Conservation (phyloP, 1,139 yeast genomes). For the Yamadazyma membranifaciens region DNA sequence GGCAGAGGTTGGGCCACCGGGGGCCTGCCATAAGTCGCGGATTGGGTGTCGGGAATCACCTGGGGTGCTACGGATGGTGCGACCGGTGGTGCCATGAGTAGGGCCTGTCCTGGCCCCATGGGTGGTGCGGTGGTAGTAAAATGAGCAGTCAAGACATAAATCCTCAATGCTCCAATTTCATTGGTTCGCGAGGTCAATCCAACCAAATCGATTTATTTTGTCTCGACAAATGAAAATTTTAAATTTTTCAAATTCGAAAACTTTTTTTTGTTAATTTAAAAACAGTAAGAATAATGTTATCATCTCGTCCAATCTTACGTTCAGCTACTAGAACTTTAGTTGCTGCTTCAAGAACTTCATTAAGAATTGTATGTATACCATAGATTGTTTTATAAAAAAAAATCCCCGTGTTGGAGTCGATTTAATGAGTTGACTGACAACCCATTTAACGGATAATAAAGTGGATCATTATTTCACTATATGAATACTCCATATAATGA, state of each 20-base stretch:
- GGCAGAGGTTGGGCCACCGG: no score
- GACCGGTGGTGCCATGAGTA: no score
- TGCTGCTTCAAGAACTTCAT: conserved; percentile 57
- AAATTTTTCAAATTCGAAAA: conserved; percentile 15
- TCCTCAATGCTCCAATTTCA: conserved; percentile 3
- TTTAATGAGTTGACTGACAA: no score
- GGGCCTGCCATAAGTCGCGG: no score
- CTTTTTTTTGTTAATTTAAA: conserved; percentile 5
- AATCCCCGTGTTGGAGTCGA: no score
- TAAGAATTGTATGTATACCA: conserved; percentile 61
- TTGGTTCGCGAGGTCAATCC: conserved; percentile 7
- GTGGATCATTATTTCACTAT: no score
- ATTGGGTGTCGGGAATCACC: no score
- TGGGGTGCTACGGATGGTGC: no score
- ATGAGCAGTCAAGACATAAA: no score
- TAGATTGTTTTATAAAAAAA: background rate
- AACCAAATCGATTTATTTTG: conserved; percentile 6
- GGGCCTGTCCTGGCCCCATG: background rate
- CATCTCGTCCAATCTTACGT: conserved; percentile 81
- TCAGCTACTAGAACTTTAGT: conserved; percentile 77
- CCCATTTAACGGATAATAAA: no score
- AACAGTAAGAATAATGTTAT: conserved; percentile 51
- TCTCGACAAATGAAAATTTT: conserved; percentile 20
- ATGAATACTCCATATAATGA: no score
- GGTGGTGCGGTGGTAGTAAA: background rate